These are phyloP conservation scores for Aspergillus unguis DNA, from an alignment of 2,329 filamentous ascomycete species.

Conservation along the genomic window DNA sequence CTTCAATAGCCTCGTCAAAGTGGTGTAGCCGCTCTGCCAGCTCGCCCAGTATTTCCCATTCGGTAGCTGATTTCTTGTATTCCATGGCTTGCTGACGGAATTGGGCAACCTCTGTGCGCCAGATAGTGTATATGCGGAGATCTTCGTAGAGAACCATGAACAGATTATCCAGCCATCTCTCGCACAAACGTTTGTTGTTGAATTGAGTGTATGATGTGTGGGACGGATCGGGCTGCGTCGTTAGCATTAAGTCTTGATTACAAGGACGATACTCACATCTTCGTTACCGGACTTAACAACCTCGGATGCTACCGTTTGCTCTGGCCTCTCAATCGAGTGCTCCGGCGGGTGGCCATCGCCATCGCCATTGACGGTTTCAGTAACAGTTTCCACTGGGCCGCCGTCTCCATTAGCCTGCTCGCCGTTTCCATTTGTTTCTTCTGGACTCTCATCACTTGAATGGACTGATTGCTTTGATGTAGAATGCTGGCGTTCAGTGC, in stretches of 20 bases:
- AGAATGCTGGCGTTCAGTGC: constrained; percentile 61
- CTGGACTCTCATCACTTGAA: constrained; percentile 26
- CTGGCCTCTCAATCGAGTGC: constrained; percentile 68
- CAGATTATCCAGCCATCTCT: constrained; percentile 95
- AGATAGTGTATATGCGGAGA: constrained; percentile 96
- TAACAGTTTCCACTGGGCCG: constrained; percentile 26
- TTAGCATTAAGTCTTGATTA: neutral
- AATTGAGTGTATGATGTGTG: constrained; percentile 81
- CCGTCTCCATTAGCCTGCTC: constrained; percentile 30
- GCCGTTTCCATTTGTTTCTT: constrained; percentile 36
- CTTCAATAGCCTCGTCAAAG: constrained; percentile 84
- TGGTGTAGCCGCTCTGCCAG: constrained; percentile 92
- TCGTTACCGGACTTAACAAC: constrained; percentile 73
- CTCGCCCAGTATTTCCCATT: constrained; percentile 96
- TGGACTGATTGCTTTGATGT: constrained; percentile 17
- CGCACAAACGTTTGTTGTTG: constrained; percentile 94
- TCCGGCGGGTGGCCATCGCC: constrained; percentile 29
- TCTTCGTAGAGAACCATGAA: constrained; percentile 99
- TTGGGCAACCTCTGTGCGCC: constrained; percentile 96
- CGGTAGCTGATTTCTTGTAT: constrained; percentile 94
- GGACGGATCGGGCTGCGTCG: constrained; percentile 56
- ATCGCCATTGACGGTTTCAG: constrained; percentile 32
- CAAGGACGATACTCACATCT: constrained; percentile 51
- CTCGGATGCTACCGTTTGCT: constrained; percentile 72
- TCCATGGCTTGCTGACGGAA: constrained; percentile 89